Evolutionary conservation across 2,329 filamentous ascomycete genomes (phyloP), one percentile per base, ranked within the genome.

Genomic region (Fusarium setosum): DNA sequence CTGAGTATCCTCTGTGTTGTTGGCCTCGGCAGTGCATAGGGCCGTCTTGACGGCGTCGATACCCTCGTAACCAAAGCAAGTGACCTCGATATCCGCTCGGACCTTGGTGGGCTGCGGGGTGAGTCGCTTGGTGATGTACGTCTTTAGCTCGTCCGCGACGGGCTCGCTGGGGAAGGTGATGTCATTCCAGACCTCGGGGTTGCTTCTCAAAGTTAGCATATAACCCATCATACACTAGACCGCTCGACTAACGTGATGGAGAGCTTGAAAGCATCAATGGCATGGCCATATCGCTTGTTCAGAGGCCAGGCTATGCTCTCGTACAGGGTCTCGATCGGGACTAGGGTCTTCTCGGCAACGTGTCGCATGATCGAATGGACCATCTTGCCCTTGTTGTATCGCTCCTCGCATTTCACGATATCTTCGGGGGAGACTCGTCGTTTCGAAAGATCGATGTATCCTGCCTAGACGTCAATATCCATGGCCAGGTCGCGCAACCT

Each of bases 341-440:
- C 92, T 76, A 92, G 90, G 40, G 94, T 97, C 87, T 97, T 97
- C 84, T 99, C 94, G 70, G 96, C 95, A 65, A 99, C 96, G 80
- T 99, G 96, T 79, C 95, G 91, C 92, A 99, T 95, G 81, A 99
- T 97, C 54, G 93, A 96, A 82, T 99, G 96, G 37, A 98, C 96
- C 86, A 97, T 96, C 86, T 99, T 99, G 85, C 93, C 93, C 90
- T 99, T 99, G 88, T 99, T 99, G 87, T 97, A 99, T 73, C 96
- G 90, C 84, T 99, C 96, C 79, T 99, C 96, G 79, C 96, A 99
- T 84, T 97, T 97, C 73, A 97, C 86, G 67, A 98, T 96, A 83
- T 99, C 96, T 80, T 99, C 96, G 41, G 96, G 92, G 40, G 94
- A 97, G 61, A 99, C 96, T 84, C 96, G 92, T 77, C 96, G 94